A percentile compares a stretch with the other conserved stretches of the same genome.
Conservation (phyloP, 305 asterid species). For the Solanum aculeatissimum region DNA sequence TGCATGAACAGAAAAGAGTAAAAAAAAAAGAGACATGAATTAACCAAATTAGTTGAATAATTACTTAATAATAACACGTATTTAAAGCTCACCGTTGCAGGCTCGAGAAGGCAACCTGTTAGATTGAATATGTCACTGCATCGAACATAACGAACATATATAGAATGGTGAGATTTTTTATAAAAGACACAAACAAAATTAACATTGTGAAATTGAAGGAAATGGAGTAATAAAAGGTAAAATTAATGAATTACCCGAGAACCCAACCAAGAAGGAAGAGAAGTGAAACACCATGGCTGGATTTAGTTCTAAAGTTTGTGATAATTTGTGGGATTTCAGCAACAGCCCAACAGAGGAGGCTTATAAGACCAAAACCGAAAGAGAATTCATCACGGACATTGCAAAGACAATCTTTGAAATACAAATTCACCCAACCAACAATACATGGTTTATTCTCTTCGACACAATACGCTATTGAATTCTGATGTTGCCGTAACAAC, state of each 20-base stretch:
- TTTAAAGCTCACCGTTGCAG: conserved; percentile 52
- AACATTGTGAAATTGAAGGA: background rate
- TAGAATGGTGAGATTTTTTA: background rate
- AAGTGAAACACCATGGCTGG: conserved; percentile 77
- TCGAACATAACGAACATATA: background rate
- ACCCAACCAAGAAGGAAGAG: conserved; percentile 75
- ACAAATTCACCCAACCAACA: conserved; percentile 46
- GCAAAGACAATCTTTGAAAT: conserved; percentile 79
- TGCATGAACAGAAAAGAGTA: conserved; percentile 20
- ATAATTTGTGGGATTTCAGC: conserved; percentile 93
- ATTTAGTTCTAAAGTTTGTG: conserved; percentile 62
- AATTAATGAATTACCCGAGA: conserved; percentile 33
- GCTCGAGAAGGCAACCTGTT: conserved; percentile 83
- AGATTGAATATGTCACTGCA: conserved; percentile 76
- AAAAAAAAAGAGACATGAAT: background rate
- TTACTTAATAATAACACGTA: background rate
- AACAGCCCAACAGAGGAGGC: conserved; percentile 72
- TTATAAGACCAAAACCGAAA: conserved; percentile 57
- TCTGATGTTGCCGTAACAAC: background rate
- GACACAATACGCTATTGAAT: conserved; percentile 24
- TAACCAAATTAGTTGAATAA: background rate
- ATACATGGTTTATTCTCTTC: conserved; percentile 47
- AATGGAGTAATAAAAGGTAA: background rate
- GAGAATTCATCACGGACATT: conserved; percentile 48
- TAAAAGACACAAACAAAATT: background rate